Base-by-base conservation (phyloP, 2,329 filamentous ascomycete species). In the Chalara sp. region DNA sequence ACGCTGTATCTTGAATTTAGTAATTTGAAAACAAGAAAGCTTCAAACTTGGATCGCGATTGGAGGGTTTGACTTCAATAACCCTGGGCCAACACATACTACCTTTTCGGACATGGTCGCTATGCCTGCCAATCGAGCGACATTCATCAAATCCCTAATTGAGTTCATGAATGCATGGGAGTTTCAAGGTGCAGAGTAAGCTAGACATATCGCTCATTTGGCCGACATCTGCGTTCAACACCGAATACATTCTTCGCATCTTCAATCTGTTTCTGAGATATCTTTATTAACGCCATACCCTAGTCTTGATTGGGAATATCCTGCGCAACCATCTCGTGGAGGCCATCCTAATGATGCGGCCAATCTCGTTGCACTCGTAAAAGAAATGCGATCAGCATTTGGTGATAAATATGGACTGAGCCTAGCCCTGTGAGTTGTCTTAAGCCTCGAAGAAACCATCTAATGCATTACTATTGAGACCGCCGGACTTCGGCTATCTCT, bases 281-380 rank as follows among this genome's bases (percentile, higher is more conserved):
- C 21, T 21, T 21, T 21, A 21, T 21, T 37, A 37, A 37, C 35
- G 8, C 35, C 35, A 37, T 37, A 37, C n/a, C 35, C 35, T 37
- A 37, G 35, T 49, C 50, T 76, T 0, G 71, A 76, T 51, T 76
- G 73, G 73, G 71, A 76, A 47, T 75, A 70, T 49, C 73, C 72
- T 0, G 68, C 44, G 0, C 58, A 57, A 3, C 39, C 55, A 6
- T 63, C 66, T 4, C 63, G 71, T 0, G 69, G 68, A 6, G 72
- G 73, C 0, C 52, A 54, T 0, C 53, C 56, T 2, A 62, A 39
- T 1, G 73, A 76, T 52, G 67, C 56, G 0, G 49, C 64, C 8
- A 37, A 37, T 37, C 35, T 68, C 39, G 57, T 61, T 35, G 4
- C 59, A 52, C 57, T 66, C 56, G 12, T 68, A 7, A 50, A 51